A percentile compares a stretch with the other conserved stretches of the same genome.
These are phyloP conservation scores for Brassica juncea DNA, from an alignment of 345 rosid species.

Conservation along the genomic window DNA sequence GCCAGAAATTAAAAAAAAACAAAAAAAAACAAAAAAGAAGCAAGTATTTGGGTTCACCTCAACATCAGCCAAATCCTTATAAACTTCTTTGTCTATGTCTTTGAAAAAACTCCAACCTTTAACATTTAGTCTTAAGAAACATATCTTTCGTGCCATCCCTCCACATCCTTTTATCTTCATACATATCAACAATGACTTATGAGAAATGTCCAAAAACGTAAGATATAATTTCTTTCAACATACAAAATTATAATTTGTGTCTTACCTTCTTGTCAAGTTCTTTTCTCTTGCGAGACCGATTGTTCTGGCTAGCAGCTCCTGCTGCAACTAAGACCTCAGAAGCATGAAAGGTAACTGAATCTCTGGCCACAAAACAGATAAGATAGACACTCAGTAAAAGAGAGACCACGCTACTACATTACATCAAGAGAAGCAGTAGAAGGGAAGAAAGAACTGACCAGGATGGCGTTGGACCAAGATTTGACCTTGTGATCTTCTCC, in stretches of 20 bases:
- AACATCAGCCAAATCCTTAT: conserved; percentile 77
- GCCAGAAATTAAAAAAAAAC: background rate
- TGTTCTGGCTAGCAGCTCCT: conserved; percentile 71
- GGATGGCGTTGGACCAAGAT: conserved; percentile 98
- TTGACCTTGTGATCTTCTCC: conserved; percentile 99
- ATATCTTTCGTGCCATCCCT: conserved; percentile 41
- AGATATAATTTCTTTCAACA: background rate
- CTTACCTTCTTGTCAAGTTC: too few relatives aligned
- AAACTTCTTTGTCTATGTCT: conserved; percentile 50
- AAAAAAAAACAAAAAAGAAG: background rate
- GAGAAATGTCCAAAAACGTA: too few relatives aligned
- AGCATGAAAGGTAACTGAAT: conserved; percentile 94
- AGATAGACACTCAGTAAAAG: background rate
- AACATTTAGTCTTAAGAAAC: too few relatives aligned
- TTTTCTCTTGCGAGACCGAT: too few relatives aligned
- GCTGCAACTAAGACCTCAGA: conserved; percentile 94
- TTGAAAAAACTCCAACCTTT: conserved; percentile 26
- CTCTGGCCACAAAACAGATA: conserved; percentile 55
- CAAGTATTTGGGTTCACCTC: conserved; percentile 52
- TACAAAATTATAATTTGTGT: background rate
- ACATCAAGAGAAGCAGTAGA: conserved; percentile 24
- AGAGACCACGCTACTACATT: background rate
- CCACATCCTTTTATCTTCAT: conserved; percentile 83
- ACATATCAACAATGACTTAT: conserved; percentile 12
- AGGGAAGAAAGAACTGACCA: conserved; percentile 61